phyloP scores from a whole-genome alignment of 257 asterid species.

The Cinchona pubescens region DNA sequence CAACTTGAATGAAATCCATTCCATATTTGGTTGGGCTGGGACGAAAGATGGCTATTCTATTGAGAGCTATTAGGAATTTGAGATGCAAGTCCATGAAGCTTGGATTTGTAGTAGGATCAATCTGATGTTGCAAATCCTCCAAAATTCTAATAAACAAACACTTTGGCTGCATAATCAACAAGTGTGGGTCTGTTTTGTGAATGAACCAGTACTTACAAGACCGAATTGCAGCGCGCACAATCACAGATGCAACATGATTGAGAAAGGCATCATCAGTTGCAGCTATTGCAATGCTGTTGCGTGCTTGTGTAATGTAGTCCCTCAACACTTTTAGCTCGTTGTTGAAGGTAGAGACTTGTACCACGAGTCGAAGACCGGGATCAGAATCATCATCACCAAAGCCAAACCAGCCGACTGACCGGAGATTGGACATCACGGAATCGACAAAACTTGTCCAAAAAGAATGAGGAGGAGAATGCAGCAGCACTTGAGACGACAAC shows the following conservation, averaged over 20 bases:
- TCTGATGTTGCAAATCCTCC: neutral
- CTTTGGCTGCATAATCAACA: too few species aligned
- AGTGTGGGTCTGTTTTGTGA: neutral
- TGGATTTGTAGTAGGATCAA: neutral
- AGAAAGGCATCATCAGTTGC: neutral
- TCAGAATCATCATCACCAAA: too few species aligned
- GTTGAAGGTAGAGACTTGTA: too few species aligned
- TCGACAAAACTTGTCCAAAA: neutral
- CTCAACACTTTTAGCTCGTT: too few species aligned
- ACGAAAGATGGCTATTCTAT: too few species aligned
- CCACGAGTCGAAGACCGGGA: too few species aligned
- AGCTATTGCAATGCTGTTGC: too few species aligned
- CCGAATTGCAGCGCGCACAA: neutral
- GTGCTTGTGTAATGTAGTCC: too few species aligned
- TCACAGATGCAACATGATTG: neutral
- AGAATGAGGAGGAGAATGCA: neutral
- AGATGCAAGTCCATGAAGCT: neutral
- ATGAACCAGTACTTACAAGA: conserved; percentile 3
- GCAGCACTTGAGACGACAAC: neutral
- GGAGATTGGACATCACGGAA: neutral
- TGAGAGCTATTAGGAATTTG: neutral
- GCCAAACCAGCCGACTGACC: too few species aligned
- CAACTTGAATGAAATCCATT: neutral
- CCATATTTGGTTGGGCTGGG: neutral
- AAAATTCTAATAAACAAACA: neutral